A percentile compares a stretch with the other conserved stretches of the same genome.
phyloP scores from a whole-genome alignment of 495 filamentous ascomycete genomes.

The Penicillium atrosanguineum region DNA sequence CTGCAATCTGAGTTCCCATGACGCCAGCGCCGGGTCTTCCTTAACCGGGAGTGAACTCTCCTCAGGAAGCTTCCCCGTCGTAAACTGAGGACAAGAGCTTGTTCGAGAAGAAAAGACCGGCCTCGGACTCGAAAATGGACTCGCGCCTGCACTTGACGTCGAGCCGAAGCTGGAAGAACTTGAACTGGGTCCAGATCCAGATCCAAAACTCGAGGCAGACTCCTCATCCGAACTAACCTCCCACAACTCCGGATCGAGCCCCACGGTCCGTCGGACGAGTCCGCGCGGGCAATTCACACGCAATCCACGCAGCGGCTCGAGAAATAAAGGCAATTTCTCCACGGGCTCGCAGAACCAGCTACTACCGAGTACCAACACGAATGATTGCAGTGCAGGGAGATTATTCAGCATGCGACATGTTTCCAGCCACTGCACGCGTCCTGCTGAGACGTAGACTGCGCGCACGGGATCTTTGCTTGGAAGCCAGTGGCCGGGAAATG shows the following conservation, averaged over 20 bases:
- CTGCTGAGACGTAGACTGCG: constrained; percentile 41
- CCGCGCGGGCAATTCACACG: constrained; percentile 6
- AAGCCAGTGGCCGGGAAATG: constrained; percentile 46
- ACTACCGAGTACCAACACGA: constrained; percentile 36
- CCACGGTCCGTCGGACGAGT: neutral
- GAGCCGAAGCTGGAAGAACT: neutral
- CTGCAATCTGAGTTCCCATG: constrained; percentile 37
- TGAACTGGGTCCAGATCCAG: neutral
- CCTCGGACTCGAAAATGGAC: neutral
- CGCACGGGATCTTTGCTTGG: constrained; percentile 48
- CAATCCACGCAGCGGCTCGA: constrained; percentile 38
- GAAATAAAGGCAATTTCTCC: constrained; percentile 41
- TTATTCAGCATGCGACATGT: constrained; percentile 32
- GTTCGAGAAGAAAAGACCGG: neutral
- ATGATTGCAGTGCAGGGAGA: constrained; percentile 30
- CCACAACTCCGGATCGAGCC: neutral
- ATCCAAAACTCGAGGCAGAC: neutral
- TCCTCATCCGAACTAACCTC: constrained; percentile 9
- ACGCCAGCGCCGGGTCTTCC: neutral
- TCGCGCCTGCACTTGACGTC: neutral
- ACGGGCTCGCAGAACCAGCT: constrained; percentile 45
- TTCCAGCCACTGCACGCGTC: constrained; percentile 43
- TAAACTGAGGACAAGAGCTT: neutral
- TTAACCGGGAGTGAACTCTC: neutral
- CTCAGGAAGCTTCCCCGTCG: neutral